phyloP scores from a whole-genome alignment of 345 rosid genomes.

The Salix purpurea region DNA sequence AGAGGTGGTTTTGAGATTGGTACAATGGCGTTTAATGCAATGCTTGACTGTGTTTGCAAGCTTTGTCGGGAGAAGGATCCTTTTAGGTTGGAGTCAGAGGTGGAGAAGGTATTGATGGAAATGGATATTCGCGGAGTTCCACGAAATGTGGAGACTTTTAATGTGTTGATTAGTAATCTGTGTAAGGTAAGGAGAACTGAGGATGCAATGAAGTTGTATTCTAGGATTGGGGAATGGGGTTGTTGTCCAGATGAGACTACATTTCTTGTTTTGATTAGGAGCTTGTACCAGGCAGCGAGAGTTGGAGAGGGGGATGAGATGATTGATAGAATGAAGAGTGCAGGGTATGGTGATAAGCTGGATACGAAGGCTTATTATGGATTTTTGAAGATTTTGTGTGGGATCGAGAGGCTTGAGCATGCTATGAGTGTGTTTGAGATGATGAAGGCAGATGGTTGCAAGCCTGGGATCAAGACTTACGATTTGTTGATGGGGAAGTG shows the following conservation, averaged over 20 bases:
- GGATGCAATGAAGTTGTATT: slow-evolving; percentile 72
- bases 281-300: slow-evolving; percentile 88
- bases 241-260: slow-evolving; percentile 65
- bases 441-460: slow-evolving; percentile 73
- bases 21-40: slow-evolving; percentile 53
- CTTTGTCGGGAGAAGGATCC: slow-evolving; percentile 85
- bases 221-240: slow-evolving; percentile 81
- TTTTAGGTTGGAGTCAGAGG: slow-evolving; percentile 56
- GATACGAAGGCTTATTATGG: slow-evolving; percentile 64
- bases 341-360: slow-evolving; percentile 51
- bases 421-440: slow-evolving; percentile 72
- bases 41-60: slow-evolving; percentile 84
- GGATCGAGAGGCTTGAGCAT: slow-evolving; percentile 95
- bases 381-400: slow-evolving; percentile 73
- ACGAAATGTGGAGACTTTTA: slow-evolving; percentile 76
- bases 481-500: slow-evolving; percentile 78
- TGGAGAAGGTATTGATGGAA: slow-evolving; percentile 71
- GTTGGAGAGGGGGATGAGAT: slow-evolving; percentile 88
- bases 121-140: slow-evolving; percentile 90
- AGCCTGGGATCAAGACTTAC: slow-evolving; percentile 75
- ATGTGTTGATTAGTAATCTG: slow-evolving; percentile 64
- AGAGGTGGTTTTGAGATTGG: slow-evolving; percentile 95
- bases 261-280: slow-evolving; percentile 57
- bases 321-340: slow-evolving; percentile 86
- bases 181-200: slow-evolving; percentile 80